Evolutionary conservation across 2,329 filamentous ascomycete genomes (phyloP), one percentile per base, ranked within the genome.

Genomic region (Penicillium oxalicum): DNA sequence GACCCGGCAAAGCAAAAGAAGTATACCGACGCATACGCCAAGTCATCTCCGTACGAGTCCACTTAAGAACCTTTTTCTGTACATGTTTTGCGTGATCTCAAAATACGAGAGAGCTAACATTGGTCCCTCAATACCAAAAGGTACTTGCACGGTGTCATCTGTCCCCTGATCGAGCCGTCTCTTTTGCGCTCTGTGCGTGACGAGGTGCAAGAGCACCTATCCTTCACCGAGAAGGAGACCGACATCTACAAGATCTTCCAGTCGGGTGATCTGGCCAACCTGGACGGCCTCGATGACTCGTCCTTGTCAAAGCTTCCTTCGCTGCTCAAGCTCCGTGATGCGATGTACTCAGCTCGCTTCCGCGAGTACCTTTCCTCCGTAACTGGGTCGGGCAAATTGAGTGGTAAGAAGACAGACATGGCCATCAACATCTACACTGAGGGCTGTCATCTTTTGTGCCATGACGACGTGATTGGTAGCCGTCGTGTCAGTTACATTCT

Each of bases 221-320:
- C 88, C 58, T 98, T 98, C 74, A 96, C 93, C 9, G 91, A 91
- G 61, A 98, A 98, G 71, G 93, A 98, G 72, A 98, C 93, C 41
- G 93, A 98, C 69, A 98, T 98, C 61, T 98, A 98, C 80, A 95
- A 94, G 73, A 97, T 98, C 65, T 91, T 96, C 78, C 93, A 98
- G 75, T 97, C 91, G 4, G 93, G 93, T 57, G 93, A 98, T 68
- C 80, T 98, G 32, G 93, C 93, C 40, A 98, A 98, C 71, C 82
- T 98, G 50, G 91, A 96, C 70, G 93, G 93, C 25, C 81, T 98
- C 38, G 88, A 95, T 53, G 85, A 94, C 65, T 83, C 84, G 6
- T 90, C 91, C 5, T 79, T 97, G 47, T 80, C 86, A 53, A 90
- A 89, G 65, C 76, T 98, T 11, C 93, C 93, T 0, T 95, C 88